A percentile compares a stretch with the other conserved stretches of the same genome.
phyloP scores from a whole-genome alignment of 2,329 filamentous ascomycete genomes.

The Neurospora sp. region DNA sequence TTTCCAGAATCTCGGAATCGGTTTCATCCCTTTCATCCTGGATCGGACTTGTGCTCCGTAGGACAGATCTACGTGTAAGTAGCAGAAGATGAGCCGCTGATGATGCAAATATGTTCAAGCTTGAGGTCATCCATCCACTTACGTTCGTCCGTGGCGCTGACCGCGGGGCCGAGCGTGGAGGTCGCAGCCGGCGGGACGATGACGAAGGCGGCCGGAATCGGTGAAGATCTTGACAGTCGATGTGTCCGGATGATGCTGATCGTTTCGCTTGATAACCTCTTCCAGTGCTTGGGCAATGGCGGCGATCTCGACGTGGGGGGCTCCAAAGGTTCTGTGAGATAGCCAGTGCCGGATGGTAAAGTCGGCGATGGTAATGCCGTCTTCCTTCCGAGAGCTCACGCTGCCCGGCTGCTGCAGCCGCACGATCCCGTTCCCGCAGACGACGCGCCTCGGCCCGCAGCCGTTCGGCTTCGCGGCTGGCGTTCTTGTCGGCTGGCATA shows the following conservation, averaged over 20 bases:
- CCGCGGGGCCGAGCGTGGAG: constrained; percentile 26
- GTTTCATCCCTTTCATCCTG: no score
- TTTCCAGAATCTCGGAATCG: no score
- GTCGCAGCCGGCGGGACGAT: constrained; percentile 45
- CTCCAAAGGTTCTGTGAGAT: background rate
- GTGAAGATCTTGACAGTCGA: background rate
- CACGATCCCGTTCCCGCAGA: constrained; percentile 43
- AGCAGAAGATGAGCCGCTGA: no score
- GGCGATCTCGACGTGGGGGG: background rate
- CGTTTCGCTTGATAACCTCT: background rate
- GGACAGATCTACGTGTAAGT: no score
- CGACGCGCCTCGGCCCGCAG: constrained; percentile 46
- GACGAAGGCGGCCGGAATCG: constrained; percentile 47
- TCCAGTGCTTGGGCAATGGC: background rate
- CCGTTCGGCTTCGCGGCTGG: constrained; percentile 41
- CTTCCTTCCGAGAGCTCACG: background rate
- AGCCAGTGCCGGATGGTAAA: background rate
- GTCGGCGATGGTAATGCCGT: background rate
- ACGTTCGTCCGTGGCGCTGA: no score
- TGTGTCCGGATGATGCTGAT: background rate
- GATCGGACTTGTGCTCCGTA: no score
- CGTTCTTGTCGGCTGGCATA: constrained; percentile 50
- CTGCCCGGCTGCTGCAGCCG: constrained; percentile 25
- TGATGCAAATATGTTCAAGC: no score
- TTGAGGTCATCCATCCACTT: no score